A percentile compares a stretch with the other conserved stretches of the same genome.
These are phyloP conservation scores for Sarcomyxa edulis DNA, from an alignment of 768 basidiomycete genomes.

Conservation along the genomic window DNA sequence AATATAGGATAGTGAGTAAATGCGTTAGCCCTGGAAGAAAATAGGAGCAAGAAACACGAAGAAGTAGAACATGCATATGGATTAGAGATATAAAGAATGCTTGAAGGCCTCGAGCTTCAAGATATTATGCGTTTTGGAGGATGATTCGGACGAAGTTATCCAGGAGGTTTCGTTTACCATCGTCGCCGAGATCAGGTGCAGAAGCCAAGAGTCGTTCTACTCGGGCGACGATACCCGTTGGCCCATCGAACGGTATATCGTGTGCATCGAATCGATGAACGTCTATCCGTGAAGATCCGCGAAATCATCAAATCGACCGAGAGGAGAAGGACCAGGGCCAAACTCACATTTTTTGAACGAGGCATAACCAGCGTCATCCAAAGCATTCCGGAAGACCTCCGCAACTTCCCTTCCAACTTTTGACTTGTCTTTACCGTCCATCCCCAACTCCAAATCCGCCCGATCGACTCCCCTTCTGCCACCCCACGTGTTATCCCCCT, in stretches of 20 bases:
- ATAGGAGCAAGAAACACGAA: background rate
- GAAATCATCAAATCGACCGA: slow-evolving; percentile 4
- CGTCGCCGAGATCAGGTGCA: slow-evolving; percentile 38
- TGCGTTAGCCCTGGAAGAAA: no score
- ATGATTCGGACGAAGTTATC: slow-evolving; percentile 60
- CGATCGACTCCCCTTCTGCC: slow-evolving; percentile 16
- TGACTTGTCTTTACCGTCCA: slow-evolving; percentile 22
- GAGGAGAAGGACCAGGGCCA: background rate
- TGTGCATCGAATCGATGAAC: slow-evolving; percentile 73
- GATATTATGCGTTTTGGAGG: slow-evolving; percentile 36
- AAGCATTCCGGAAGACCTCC: slow-evolving; percentile 38
- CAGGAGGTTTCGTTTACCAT: slow-evolving; percentile 48
- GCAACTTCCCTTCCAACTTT: slow-evolving; percentile 42
- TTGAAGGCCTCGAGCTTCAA: slow-evolving; percentile 1
- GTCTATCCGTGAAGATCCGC: slow-evolving; percentile 38
- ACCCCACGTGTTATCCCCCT: slow-evolving; percentile 11
- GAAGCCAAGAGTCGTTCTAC: slow-evolving; percentile 56
- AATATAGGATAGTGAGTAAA: no score
- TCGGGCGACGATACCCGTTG: slow-evolving; percentile 60
- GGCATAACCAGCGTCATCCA: slow-evolving; percentile 41
- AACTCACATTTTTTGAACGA: slow-evolving; percentile 63
- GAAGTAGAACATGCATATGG: slow-evolving; percentile 2
- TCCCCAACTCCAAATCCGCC: slow-evolving; percentile 13
- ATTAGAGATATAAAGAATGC: background rate
- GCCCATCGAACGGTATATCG: slow-evolving; percentile 71